Conservation (phyloP, 306 rosid genomes). For the Cucurbita moschata region DNA sequence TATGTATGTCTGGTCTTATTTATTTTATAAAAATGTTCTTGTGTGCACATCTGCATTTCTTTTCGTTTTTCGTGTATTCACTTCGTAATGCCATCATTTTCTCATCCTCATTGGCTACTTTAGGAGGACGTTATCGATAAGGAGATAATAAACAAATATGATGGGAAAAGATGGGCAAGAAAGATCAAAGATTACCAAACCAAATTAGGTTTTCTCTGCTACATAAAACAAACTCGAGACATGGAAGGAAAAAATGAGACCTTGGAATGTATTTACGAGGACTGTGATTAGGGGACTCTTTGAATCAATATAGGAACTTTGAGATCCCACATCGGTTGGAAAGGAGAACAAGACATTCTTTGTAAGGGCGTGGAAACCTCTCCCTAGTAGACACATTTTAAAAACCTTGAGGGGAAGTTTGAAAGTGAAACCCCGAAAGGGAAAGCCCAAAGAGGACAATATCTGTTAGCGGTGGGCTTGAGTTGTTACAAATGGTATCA, state of each 20-base stretch:
- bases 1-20: constrained; percentile 36
- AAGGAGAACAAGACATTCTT: too few species aligned
- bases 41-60: not conserved
- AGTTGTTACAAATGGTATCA: too few species aligned
- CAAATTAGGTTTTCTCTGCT: not conserved
- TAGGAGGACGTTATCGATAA: not conserved
- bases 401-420: too few species aligned
- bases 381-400: too few species aligned
- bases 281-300: not conserved
- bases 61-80: not conserved
- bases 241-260: not conserved
- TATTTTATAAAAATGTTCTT: not conserved
- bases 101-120: not conserved
- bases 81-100: not conserved
- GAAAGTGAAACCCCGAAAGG: too few species aligned
- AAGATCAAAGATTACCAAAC: not conserved
- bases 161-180: not conserved
- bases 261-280: not conserved
- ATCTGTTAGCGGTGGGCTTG: too few species aligned
- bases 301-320: not conserved
- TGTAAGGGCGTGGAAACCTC: too few species aligned
- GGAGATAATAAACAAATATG: not conserved
- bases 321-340: too few species aligned
- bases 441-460: too few species aligned
- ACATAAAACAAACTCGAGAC: not conserved